These are phyloP conservation scores for Trichoderma sp. DNA, from an alignment of 2,329 filamentous ascomycete species.

Conservation along the genomic window DNA sequence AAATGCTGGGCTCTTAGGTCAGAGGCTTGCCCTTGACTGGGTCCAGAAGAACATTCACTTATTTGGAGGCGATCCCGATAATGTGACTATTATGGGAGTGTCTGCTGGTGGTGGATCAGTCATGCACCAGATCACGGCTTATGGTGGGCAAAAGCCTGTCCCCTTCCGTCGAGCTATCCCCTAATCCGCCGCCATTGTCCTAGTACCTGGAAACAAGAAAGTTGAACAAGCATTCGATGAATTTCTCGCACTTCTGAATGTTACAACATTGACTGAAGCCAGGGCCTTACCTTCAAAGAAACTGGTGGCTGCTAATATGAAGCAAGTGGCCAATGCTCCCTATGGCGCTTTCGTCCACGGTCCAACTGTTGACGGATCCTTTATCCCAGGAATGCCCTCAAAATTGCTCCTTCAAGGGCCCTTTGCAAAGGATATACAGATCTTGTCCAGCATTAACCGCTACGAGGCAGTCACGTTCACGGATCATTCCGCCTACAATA, in stretches of 20 bases:
- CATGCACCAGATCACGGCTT: conserved; percentile 22
- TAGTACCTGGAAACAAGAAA: conserved; percentile 8
- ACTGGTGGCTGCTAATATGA: conserved; percentile 6
- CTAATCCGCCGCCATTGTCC: conserved; percentile 5
- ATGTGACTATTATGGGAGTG: conserved; percentile 58
- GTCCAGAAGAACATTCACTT: conserved; percentile 21
- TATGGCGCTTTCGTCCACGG: conserved; percentile 13
- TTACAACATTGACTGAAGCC: conserved; percentile 13
- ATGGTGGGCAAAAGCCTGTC: conserved; percentile 10
- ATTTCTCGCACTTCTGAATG: conserved; percentile 13
- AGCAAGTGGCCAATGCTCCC: conserved; percentile 12
- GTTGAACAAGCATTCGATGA: conserved; percentile 5
- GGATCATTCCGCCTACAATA: background rate
- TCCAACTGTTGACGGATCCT: conserved; percentile 14
- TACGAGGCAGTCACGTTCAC: conserved; percentile 10
- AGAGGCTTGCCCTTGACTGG: conserved; percentile 32
- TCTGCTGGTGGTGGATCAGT: conserved; percentile 22
- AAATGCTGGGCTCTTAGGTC: conserved; percentile 38
- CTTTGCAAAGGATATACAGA: conserved; percentile 6
- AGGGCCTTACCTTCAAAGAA: background rate
- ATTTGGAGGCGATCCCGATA: conserved; percentile 38
- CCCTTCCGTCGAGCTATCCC: conserved; percentile 21
- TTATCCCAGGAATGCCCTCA: conserved; percentile 18
- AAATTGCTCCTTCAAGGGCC: conserved; percentile 16
- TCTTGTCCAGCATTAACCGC: background rate